Evolutionary conservation across 1,284 basidiomycete genomes (phyloP), one percentile per base, ranked within the genome.

Genomic region (Mycena citricolor): DNA sequence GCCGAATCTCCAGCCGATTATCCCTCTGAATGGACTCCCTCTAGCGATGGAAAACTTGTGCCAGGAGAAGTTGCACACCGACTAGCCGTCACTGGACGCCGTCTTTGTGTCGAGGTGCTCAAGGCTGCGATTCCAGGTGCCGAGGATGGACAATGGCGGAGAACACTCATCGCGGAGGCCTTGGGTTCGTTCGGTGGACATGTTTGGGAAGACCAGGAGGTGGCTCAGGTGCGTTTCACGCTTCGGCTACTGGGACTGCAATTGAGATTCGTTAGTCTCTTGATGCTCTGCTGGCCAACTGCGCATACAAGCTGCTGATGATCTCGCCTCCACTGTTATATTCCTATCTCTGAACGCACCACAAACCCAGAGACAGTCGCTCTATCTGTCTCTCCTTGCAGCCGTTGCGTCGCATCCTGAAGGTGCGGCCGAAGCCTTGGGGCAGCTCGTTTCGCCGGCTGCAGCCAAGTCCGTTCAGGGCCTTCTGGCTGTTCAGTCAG

Each of bases 261-360:
- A 26, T 17, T 8, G 32, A 16, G n/a, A 28, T 37, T 3, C 35
- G 25, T 8, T 33, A 81, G 79, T 61, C 62, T 16, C 58, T 78
- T n/a, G 79, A 85, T 47, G 52, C 54, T 1, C 59, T 76, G 5
- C 58, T 78, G 12, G 49, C 54, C 2, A 42, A 61, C 12, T 61
- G 78, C 40, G 60, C 71, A 1, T 58, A 64, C 32, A 53, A 56
- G 1, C 60, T 86, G 7, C 57, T 83, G 29, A 52, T 48, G 1
- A 49, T 63, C 0, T 69, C 70, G 1, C 70, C 74, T 1, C 43
- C 65, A 1, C 62, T 83, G 1, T 57, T 83, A 2, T 61, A 74
- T 1, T 63, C 72, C 1, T 83, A 81, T 52, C 61, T 83, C 24
- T n/a, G n/a, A n/a, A 51, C 61, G 8, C 57, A 70, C 45, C 65